Conservation (phyloP, 192 early-diverging fungal genomes). For the Coemansia sp. region DNA sequence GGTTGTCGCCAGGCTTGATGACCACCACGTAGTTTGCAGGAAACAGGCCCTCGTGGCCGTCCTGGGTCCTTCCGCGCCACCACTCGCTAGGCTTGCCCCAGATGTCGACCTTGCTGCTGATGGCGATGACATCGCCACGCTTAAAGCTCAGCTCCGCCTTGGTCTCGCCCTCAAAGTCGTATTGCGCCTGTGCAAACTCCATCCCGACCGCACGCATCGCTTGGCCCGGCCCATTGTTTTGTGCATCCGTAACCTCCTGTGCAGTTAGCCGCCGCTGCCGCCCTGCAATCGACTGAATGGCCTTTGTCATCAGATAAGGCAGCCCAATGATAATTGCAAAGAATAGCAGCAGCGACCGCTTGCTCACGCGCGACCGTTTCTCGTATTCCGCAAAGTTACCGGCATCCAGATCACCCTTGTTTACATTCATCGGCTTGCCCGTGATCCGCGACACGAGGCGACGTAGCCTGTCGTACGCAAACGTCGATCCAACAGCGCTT, state of each 20-base stretch:
- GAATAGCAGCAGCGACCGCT: slow-evolving; percentile 79
- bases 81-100: slow-evolving; percentile 77
- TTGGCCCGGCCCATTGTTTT: slow-evolving; percentile 16
- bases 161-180: slow-evolving; percentile 76
- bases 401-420: slow-evolving; percentile 70
- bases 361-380: slow-evolving; percentile 61
- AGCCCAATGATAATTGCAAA: slow-evolving; percentile 83
- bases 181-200: slow-evolving; percentile 88
- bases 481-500: slow-evolving; percentile 78
- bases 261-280: slow-evolving; percentile 49
- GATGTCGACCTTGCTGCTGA: slow-evolving; percentile 79
- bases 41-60: slow-evolving; percentile 85
- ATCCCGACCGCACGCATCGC: slow-evolving; percentile 57
- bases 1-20: slow-evolving; percentile 68
- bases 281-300: slow-evolving; percentile 72
- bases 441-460: slow-evolving; percentile 64
- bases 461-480: slow-evolving; percentile 70
- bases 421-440: slow-evolving; percentile 67
- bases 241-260: slow-evolving; percentile 22
- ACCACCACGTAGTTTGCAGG: slow-evolving; percentile 90
- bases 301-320: slow-evolving; percentile 88
- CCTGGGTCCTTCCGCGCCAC: slow-evolving; percentile 88
- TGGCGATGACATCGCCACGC: slow-evolving; percentile 87
- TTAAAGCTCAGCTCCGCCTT: slow-evolving; percentile 81
- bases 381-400: slow-evolving; percentile 77